Base-by-base conservation (phyloP, 129 eudicot genomes). In the Lonicera japonica region DNA sequence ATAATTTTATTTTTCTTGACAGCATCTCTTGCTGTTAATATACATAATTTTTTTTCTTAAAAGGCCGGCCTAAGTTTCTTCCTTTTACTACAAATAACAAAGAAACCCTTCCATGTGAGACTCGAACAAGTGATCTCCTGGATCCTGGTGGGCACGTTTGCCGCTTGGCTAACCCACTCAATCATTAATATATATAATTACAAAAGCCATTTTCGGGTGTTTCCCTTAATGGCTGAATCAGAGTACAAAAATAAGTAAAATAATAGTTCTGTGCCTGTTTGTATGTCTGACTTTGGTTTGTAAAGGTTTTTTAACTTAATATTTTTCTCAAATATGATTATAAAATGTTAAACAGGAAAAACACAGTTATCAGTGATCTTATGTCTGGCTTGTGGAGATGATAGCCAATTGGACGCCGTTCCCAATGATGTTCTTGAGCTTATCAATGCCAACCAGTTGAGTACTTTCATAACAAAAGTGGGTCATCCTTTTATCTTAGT, bases 381-480 rank as follows among this genome's bases (percentile, higher is more conserved):
- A 75, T 88, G 96, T 68, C 21, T 80, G 73, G 86, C 89, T 24
- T 66, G 62, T 75, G 92, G 81, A 65, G 43, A 63, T 68, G 79
- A 67, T 66, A 70, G 66, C 61, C 72, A 74, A 43, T 55, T 58
- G 56, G 82, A 71, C 19, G 38, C n/a, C 67, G 75, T 83, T 41
- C 87, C 87, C 18, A 72, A 63, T 64, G 89, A 72, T 45, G 77
- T 94, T 53, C 64, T 72, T 40, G 92, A 88, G 78, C 85, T 94
- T 56, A 66, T 85, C 75, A 68, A 76, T 22, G 40, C 68, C 16
- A 82, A 82, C 83, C 86, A 85, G 73, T 80, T 87, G 91, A 80
- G 81, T 72, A 81, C 92, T 70, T 88, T 80, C 73, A 70, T 78
- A 22, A 83, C 92, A 61, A 79, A 85, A 78, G 98, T 90, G 77